phyloP scores from a whole-genome alignment of 495 filamentous ascomycete species.

The Penicillium coffeae region DNA sequence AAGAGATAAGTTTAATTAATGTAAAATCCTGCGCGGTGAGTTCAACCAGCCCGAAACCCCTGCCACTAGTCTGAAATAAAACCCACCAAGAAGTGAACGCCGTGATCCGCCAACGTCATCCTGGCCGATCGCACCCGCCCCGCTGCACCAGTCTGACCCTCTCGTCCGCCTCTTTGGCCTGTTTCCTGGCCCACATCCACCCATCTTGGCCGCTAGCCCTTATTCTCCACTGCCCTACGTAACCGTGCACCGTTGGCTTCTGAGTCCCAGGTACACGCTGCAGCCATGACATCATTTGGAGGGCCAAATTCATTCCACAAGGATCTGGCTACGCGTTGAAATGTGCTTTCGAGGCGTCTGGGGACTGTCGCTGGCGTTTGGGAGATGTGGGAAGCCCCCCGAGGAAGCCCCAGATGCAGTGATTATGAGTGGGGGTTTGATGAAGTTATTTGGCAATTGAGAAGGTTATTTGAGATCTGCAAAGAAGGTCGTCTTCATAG shows the following conservation, averaged over 20 bases:
- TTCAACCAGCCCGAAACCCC: background rate
- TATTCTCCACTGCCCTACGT: constrained; percentile 15
- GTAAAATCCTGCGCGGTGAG: background rate
- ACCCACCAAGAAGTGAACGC: background rate
- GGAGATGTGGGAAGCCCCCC: background rate
- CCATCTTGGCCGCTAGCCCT: no score
- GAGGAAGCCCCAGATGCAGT: background rate
- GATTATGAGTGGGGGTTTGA: no score
- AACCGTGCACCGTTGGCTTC: constrained; percentile 6
- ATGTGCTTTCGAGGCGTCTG: background rate
- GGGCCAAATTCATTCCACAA: background rate
- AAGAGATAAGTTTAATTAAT: background rate
- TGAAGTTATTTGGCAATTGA: no score
- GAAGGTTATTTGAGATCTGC: no score
- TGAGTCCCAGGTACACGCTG: background rate
- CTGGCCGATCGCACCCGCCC: background rate
- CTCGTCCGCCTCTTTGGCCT: no score
- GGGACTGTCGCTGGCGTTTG: background rate
- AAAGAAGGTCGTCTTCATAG: background rate
- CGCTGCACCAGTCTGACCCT: no score
- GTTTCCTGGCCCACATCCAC: no score
- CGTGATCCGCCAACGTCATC: background rate
- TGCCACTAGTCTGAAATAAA: background rate
- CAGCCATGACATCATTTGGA: constrained; percentile 13
- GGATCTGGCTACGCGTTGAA: background rate